phyloP scores from a whole-genome alignment of 2,329 filamentous ascomycete genomes.

The Arthrobotrys pseudoclavata region DNA sequence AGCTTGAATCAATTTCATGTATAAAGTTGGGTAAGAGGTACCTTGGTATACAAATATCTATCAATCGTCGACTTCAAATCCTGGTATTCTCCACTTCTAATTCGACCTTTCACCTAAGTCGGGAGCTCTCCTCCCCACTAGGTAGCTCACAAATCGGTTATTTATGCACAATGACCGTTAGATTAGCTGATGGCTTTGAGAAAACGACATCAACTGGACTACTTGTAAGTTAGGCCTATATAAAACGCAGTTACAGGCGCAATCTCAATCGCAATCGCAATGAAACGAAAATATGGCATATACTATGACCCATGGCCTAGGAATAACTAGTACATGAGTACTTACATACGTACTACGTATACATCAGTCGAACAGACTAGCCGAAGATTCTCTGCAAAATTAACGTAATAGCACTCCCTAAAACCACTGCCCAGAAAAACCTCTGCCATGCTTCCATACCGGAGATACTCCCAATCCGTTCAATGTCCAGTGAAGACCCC shows the following conservation, averaged over 20 bases:
- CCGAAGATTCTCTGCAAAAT: conserved; percentile 15
- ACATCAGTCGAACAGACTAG: background rate
- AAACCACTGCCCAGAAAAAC: conserved; percentile 23
- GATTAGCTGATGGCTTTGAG: conserved; percentile 1
- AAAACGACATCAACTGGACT: background rate
- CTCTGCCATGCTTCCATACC: conserved; percentile 50
- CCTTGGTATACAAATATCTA: too few species aligned
- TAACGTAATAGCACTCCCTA: conserved; percentile 31
- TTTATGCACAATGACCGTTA: background rate
- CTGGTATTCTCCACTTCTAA: conserved; percentile 10
- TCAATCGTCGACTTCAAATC: background rate
- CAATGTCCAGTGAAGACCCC: conserved; percentile 43
- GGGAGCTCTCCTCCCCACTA: background rate
- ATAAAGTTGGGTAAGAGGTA: too few species aligned
- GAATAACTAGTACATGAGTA: background rate
- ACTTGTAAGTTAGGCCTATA: too few species aligned
- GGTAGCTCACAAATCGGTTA: background rate
- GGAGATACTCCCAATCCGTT: conserved; percentile 34
- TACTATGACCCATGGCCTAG: background rate
- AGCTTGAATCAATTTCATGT: conserved; percentile 3
- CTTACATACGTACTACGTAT: background rate
- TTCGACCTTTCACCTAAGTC: background rate
- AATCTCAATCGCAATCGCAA: conserved; percentile 11
- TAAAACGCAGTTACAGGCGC: background rate
- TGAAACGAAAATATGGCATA: background rate